A percentile compares a stretch with the other conserved stretches of the same genome.
phyloP scores from a whole-genome alignment of 192 early-diverging fungal species.

The Coemansia sp. region DNA sequence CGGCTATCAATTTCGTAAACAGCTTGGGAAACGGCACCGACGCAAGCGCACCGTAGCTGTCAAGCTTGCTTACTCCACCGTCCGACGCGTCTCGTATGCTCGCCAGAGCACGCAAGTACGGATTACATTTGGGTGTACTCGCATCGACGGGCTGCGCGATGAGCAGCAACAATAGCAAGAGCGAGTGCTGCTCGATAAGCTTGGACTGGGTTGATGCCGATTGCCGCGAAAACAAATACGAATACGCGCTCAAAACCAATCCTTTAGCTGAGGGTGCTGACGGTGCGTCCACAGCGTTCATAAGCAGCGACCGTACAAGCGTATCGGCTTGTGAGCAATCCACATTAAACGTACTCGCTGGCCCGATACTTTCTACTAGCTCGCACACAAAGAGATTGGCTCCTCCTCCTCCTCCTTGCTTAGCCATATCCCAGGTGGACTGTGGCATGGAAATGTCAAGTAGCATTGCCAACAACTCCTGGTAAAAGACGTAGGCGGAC shows the following conservation, averaged over 20 bases:
- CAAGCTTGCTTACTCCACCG: conserved; percentile 4
- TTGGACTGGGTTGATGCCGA: conserved; percentile 18
- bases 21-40: conserved; percentile 41
- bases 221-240: conserved; percentile 48
- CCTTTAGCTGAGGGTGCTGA: conserved; percentile 29
- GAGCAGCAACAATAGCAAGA: conserved; percentile 39
- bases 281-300: conserved; percentile 28
- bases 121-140: conserved; percentile 10
- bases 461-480: conserved; percentile 33
- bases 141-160: conserved; percentile 19
- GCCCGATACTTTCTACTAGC: conserved; percentile 30
- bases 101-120: conserved; percentile 34
- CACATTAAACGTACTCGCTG: conserved; percentile 40
- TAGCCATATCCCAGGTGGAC: not conserved
- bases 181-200: conserved; percentile 36
- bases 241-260: conserved; percentile 46
- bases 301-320: conserved; percentile 24
- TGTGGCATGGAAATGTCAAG: conserved; percentile 37
- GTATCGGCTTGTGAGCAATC: conserved; percentile 38
- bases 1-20: conserved; percentile 32
- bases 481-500: conserved; percentile 27
- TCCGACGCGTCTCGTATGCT: conserved; percentile 25
- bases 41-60: conserved; percentile 7
- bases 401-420: not conserved
- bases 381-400: conserved; percentile 25